Base-by-base conservation (phyloP, 1,284 basidiomycete species). In the Entoloma clypeatum region DNA sequence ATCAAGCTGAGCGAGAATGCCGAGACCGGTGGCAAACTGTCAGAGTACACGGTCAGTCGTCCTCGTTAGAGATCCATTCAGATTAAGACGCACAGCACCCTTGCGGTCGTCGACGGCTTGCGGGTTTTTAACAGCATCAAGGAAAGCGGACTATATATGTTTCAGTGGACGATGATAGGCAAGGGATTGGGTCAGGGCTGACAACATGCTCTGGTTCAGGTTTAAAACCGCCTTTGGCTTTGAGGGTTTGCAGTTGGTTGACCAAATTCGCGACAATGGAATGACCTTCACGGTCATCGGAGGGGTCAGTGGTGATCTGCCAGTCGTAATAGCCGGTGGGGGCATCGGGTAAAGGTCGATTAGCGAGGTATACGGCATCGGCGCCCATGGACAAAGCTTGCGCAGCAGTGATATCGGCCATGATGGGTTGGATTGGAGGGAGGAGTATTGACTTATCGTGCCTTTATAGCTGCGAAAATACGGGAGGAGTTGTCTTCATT, bases 21-120 rank as follows among this genome's bases (percentile, higher is more conserved):
- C 52, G 3, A 68, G 51, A 11, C 56, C 60, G 21, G 44, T 50
- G 0, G 55, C 50, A 44, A 68, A 63, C 61, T 65, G 13, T 10
- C 23, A 31, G 16, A 19, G 13, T 7, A 38, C 7, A 43, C 22
- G 36, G 18, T 38, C 22, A 14, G 25, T 36, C 13, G 13, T 10
- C 36, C 16, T 10, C 2, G 13, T 14, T 11, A 36, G 21, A 19
- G 24, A 23, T 7, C 1, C 10, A 18, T 7, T 5, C 18, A 24
- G n/a, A n/a, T n/a, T n/a, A 39, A 7, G 4, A 43, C 60, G 42
- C 39, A 65, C 63, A 8, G 55, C 54, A 21, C 60, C 60, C 27
- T 58, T 56, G 18, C 65, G 60, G 47, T 68, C 65, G 47, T 68
- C 57, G n/a, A 64, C 50, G 1, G 62, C 54, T n/a, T 57, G 50